Conservation (phyloP, 164 flowering plant species). For the Magnolia changhungtana region DNA sequence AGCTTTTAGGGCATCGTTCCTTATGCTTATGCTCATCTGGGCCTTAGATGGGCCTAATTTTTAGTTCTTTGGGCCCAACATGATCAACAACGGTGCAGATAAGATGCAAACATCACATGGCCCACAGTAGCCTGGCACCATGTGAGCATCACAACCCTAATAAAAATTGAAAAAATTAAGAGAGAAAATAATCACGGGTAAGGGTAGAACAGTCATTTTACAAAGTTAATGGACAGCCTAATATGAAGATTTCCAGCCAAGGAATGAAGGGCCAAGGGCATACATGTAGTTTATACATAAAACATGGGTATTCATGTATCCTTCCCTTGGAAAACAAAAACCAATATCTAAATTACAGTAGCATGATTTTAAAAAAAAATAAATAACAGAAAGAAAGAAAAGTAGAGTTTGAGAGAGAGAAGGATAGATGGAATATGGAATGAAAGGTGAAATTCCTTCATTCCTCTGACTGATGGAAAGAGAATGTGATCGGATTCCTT, state of each 20-base stretch:
- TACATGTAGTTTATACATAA: not conserved
- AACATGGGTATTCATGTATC: not conserved
- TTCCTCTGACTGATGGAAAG: slow-evolving; percentile 20
- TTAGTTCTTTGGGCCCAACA: no score
- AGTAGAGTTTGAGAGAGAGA: not conserved
- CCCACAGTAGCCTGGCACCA: no score
- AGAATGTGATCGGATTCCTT: slow-evolving; percentile 1
- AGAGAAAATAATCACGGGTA: not conserved
- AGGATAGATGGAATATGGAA: slow-evolving; percentile 15
- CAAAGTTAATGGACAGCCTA: not conserved
- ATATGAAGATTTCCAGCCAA: not conserved
- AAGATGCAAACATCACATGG: not conserved
- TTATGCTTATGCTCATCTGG: no score
- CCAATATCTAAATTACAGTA: not conserved
- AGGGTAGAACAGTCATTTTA: not conserved
- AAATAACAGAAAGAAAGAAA: not conserved
- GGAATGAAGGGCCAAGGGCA: not conserved
- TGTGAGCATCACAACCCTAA: no score
- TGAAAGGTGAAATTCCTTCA: slow-evolving; percentile 23
- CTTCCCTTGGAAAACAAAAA: not conserved
- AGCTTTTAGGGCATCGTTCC: no score
- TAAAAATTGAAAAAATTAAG: no score
- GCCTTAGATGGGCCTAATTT: no score
- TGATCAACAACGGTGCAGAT: not conserved
- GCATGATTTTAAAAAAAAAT: not conserved